Evolutionary conservation across 2,329 filamentous ascomycete genomes (phyloP), one percentile per base, ranked within the genome.

Genomic region (Endocalyx cinctus): DNA sequence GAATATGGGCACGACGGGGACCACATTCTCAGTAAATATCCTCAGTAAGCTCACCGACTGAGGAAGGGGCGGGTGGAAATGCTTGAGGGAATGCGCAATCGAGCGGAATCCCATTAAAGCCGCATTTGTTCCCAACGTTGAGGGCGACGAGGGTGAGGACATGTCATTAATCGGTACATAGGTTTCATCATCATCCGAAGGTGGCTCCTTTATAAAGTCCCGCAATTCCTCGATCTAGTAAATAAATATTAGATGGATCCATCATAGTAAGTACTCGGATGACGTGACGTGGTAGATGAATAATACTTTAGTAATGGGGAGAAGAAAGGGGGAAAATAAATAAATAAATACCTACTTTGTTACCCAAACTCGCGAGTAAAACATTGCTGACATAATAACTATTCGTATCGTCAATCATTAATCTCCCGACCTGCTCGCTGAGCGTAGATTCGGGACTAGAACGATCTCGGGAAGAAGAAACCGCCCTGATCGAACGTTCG

Each of bases 331-430:
- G n/a, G n/a, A n/a, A n/a, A n/a, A n/a, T n/a, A n/a, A n/a, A n/a
- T n/a, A n/a, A n/a, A n/a, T n/a, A n/a, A n/a, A n/a, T n/a, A 32
- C 47, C 41, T 39, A 57, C 54, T 39, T 53, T 46, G 27, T 55
- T 47, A 22, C 48, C 55, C 38, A 58, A 27, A 29, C 46, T 48
- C 25, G 48, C 45, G 51, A 51, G 57, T 27, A 47, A 42, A 17
- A 45, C 30, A 42, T 52, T 55, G 23, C 42, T 39, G 11, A 47
- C 38, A 31, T 47, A 47, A 10, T 38, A 41, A 19, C 40, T 47
- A 7, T 42, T 38, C 13, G 42, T 37, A 23, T 46, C 43, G 13
- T 38, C 43, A 18, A 47, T 20, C 10, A 47, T 33, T 4, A 47
- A 37, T 6, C 40, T 36, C 28, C 43, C 45, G 7, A 46, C 10